A percentile compares a stretch with the other conserved stretches of the same genome.
Evolutionary conservation across 257 asterid genomes (phyloP).

Genomic region (Scutellaria baicalensis): DNA sequence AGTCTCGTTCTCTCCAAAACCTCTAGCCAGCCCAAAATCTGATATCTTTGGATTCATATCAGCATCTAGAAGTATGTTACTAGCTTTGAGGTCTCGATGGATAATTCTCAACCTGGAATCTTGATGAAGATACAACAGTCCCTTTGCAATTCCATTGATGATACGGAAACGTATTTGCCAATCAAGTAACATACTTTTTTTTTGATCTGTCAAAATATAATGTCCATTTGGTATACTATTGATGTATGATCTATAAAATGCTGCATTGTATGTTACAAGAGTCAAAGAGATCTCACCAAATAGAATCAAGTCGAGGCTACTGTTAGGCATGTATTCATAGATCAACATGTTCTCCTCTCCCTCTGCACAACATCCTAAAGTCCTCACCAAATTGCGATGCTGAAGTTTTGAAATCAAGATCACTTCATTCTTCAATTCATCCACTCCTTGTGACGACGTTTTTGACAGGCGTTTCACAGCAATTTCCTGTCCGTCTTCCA

Average conservation of each 20-base stretch:
- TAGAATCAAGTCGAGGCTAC: not conserved
- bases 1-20: not conserved
- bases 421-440: not conserved
- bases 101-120: slow-evolving; percentile 1
- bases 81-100: slow-evolving; percentile 1
- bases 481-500: slow-evolving; percentile 5
- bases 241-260: not conserved
- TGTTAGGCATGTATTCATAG: slow-evolving; percentile 5
- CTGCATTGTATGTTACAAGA: not conserved
- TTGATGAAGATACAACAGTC: slow-evolving; percentile 9
- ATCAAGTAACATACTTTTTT: not conserved
- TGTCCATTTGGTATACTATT: too few relatives aligned
- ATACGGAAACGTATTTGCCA: not conserved
- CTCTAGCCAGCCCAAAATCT: not conserved
- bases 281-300: not conserved
- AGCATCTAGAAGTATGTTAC: not conserved
- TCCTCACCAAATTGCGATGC: slow-evolving; percentile 2
- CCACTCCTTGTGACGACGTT: not conserved
- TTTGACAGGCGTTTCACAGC: slow-evolving; percentile 2
- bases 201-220: not conserved
- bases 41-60: not conserved
- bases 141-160: not conserved
- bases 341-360: slow-evolving; percentile 8
- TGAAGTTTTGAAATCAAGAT: not conserved
- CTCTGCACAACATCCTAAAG: not conserved